These are phyloP conservation scores for Anisodus tanguticus DNA, from an alignment of 257 asterid species.

Conservation along the genomic window DNA sequence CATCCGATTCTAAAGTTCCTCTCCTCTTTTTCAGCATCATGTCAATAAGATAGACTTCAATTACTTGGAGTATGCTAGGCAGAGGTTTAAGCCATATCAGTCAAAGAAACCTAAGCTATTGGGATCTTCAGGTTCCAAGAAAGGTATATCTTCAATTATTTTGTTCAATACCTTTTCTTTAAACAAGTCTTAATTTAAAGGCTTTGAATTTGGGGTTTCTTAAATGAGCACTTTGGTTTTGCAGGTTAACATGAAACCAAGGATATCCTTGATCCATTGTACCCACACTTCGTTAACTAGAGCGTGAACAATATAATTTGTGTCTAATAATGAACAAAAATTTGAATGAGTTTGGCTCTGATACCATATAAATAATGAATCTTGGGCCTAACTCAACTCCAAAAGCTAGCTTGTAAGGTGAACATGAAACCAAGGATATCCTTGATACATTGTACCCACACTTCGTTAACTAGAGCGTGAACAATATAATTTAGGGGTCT, in stretches of 20 bases:
- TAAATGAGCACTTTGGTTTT: slow-evolving; percentile 1
- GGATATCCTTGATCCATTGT: too few relatives aligned
- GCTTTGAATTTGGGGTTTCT: background rate
- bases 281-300: background rate
- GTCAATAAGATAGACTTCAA: slow-evolving; percentile 46
- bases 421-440: background rate
- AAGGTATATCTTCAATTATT: background rate
- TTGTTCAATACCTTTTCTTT: background rate
- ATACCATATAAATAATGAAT: too few relatives aligned
- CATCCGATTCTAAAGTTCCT: background rate
- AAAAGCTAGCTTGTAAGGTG: too few relatives aligned
- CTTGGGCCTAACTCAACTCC: too few relatives aligned
- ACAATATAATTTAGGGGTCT: background rate
- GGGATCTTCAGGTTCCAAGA: slow-evolving; percentile 21
- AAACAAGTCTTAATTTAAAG: background rate
- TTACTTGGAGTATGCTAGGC: slow-evolving; percentile 47
- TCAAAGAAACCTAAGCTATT: slow-evolving; percentile 38
- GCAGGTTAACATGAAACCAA: slow-evolving; percentile 20
- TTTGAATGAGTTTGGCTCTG: too few relatives aligned
- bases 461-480: background rate
- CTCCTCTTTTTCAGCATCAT: slow-evolving; percentile 36
- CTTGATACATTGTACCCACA: too few relatives aligned
- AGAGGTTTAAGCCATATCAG: slow-evolving; percentile 47
- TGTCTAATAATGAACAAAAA: background rate
- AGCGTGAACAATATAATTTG: background rate